Base-by-base conservation (phyloP, 129 eudicot genomes). In the Flaveria brownii region DNA sequence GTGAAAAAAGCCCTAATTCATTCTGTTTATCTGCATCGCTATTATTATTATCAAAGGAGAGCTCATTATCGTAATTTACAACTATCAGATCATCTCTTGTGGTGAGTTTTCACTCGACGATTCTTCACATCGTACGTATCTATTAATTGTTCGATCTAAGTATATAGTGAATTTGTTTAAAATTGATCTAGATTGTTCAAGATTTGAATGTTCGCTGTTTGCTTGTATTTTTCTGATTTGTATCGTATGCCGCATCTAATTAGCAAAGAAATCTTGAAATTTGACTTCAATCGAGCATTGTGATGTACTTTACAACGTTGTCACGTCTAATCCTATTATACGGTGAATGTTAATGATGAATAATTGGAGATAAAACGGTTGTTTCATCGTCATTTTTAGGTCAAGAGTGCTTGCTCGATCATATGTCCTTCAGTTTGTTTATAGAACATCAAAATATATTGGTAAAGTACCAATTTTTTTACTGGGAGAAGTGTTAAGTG, bases 1-100 rank as follows among this genome's bases (percentile, higher is more conserved):
- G 41, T 41, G 69, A 74, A 66, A 23, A 50, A 77, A 68, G 47
- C 81, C 81, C 75, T 68, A 77, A 77, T 77, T 54, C 46, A 9
- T 51, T 60, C 6, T 3, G 6, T 25, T 59, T 41, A 14, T 46
- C 46, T 25, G 26, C n/a, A 6, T 50, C 14, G 22, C 41, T 36
- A 36, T 36, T 36, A 36, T 36, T 36, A 36, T 36, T 36, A 73
- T 73, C 68, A 41, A 39, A 73, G 59, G 41, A 61, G 63, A 62
- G 17, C 39, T 76, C 51, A 23, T 65, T 33, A 20, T 50, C 51
- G 51, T 49, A 50, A 39, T 14, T 51, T 20, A 45, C 39, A 70
- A 78, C 76, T 26, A 15, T 22, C 57, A 70, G 59, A 70, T 78
- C 22, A 25, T 43, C 60, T n/a, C 9, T 9, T 47, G 13, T 13